A percentile compares a stretch with the other conserved stretches of the same genome.
phyloP scores from a whole-genome alignment of 805 yeast genomes.

The Saccharomycopsis sp. region DNA sequence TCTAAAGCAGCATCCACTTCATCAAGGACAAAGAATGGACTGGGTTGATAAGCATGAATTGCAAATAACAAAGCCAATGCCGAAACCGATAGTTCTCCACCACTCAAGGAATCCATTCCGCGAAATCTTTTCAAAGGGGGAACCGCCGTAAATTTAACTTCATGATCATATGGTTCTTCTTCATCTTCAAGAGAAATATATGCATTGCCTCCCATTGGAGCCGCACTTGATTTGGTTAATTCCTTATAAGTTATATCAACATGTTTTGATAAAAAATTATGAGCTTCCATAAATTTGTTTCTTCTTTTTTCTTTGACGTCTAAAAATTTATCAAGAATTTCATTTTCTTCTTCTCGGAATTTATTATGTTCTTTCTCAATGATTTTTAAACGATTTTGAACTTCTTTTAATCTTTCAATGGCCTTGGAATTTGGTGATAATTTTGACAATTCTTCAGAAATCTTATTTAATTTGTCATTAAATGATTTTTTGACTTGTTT shows the following conservation, averaged over 20 bases:
- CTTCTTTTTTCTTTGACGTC: slow-evolving; percentile 50
- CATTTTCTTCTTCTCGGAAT: slow-evolving; percentile 52
- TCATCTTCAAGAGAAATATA: slow-evolving; percentile 77
- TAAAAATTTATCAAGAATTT: slow-evolving; percentile 44
- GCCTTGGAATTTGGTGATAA: slow-evolving; percentile 81
- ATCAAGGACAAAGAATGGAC: slow-evolving; percentile 92
- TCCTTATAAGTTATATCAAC: slow-evolving; percentile 80
- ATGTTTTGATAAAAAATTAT: slow-evolving; percentile 58
- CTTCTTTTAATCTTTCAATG: slow-evolving; percentile 60
- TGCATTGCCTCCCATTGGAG: slow-evolving; percentile 90
- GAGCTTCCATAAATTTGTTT: slow-evolving; percentile 58
- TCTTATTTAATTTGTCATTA: slow-evolving; percentile 29
- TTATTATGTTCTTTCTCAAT: slow-evolving; percentile 54
- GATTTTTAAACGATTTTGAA: slow-evolving; percentile 46
- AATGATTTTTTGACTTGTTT: slow-evolving; percentile 26
- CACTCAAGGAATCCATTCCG: slow-evolving; percentile 86
- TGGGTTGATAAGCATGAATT: slow-evolving; percentile 80
- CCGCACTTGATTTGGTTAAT: slow-evolving; percentile 49
- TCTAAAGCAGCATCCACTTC: slow-evolving; percentile 99
- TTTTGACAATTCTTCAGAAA: slow-evolving; percentile 25
- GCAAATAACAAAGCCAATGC: slow-evolving; percentile 90
- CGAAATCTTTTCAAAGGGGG: slow-evolving; percentile 92
- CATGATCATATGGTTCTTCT: slow-evolving; percentile 79
- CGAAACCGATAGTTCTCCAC: slow-evolving; percentile 96
- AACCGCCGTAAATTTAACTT: slow-evolving; percentile 86